Evolutionary conservation across 2,329 filamentous ascomycete genomes (phyloP).

Genomic region (Colletotrichum lindemuthianum): DNA sequence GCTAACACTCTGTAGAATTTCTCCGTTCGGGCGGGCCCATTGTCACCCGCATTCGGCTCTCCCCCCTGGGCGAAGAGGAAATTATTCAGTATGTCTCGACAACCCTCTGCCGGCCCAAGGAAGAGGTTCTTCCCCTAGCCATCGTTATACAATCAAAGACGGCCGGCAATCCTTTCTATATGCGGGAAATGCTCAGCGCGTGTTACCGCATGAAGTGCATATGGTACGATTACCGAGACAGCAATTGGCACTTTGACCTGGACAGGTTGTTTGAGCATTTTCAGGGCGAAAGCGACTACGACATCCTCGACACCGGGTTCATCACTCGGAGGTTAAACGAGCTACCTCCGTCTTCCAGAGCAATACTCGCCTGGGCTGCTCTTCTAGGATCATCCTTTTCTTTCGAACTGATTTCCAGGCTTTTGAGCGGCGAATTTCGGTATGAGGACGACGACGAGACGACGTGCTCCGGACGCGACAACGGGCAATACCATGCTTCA

Average conservation of each 20-base stretch:
- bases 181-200: conserved; percentile 88
- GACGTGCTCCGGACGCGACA: conserved; percentile 43
- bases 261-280: conserved; percentile 90
- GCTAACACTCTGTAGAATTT: conserved; percentile 49
- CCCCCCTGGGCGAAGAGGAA: conserved; percentile 80
- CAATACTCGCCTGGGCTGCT: conserved; percentile 87
- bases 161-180: conserved; percentile 88
- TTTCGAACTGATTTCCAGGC: conserved; percentile 80
- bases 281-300: conserved; percentile 79
- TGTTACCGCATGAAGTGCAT: conserved; percentile 89
- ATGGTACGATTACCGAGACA: conserved; percentile 88
- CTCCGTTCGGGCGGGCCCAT: conserved; percentile 60
- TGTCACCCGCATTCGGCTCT: conserved; percentile 76
- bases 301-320: conserved; percentile 84
- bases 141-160: conserved; percentile 91
- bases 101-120: conserved; percentile 78
- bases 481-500: conserved; percentile 47
- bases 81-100: conserved; percentile 84
- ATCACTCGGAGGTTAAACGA: conserved; percentile 82
- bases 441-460: conserved; percentile 60
- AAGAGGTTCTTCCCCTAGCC: conserved; percentile 80
- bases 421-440: conserved; percentile 80
- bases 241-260: conserved; percentile 85
- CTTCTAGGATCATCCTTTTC: conserved; percentile 85
- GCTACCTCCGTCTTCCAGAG: conserved; percentile 76